Base-by-base conservation (phyloP, 176 grass and related monocot genomes). In the Dactylis glomerata region DNA sequence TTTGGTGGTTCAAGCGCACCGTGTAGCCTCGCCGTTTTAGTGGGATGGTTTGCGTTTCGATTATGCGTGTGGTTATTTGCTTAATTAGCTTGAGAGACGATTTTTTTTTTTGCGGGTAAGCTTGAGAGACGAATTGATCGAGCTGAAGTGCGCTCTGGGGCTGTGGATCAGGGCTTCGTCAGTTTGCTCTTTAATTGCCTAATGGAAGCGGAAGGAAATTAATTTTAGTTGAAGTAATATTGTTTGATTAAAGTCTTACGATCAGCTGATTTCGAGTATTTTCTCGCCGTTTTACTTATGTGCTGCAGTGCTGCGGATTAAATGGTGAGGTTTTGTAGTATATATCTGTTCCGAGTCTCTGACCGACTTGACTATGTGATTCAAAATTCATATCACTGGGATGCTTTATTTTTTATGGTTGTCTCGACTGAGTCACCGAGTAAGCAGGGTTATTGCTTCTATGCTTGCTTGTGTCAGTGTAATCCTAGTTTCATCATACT, bases 121-220 rank as follows among this genome's bases (percentile, higher is more conserved):
- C 31, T 42, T 38, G 17, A 41, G 75, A 9, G n/a, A 52, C 50
- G 34, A 55, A 87, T 57, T 67, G 76, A 28, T 73, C 36, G 69
- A 81, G 81, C 61, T 69, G 36, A 83, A 40, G 31, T n/a, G 46
- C 83, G 17, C 30, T 64, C n/a, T 69, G 59, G 12, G n/a, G 31
- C 3, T 68, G 7, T 36, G 10, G 58, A 37, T 68, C 70, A 83
- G 40, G 80, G 30, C 46, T 79, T 64, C 52, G 22, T 36, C 27
- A 16, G 34, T 62, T 72, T n/a, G 75, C 47, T 6, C 8, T 84
- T 75, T 80, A 16, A 42, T 24, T 47, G 33, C 5, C 72, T 79
- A 10, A 0, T n/a, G 20, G 65, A 49, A 57, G 79, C 16, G 15
- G 45, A 61, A 14, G 59, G 59, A 50, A 65, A 83, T 41, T 51